Conservation (phyloP, 1,139 yeast genomes). For the Debaryomycetaceae sp. region DNA sequence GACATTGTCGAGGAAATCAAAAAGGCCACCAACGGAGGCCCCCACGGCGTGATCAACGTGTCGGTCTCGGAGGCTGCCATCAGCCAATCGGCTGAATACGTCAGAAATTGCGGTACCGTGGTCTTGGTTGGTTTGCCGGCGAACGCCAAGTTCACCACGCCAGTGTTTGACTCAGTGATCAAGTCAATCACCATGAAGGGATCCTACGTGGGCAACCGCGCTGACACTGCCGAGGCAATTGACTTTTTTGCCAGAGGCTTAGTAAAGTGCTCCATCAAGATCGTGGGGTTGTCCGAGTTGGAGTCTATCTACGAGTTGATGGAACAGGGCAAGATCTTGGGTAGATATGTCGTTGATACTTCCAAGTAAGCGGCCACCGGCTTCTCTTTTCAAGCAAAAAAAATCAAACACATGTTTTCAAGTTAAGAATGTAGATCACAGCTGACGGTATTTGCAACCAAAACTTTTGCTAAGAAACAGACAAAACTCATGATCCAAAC, state of each 20-base stretch:
- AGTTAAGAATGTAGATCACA: no score
- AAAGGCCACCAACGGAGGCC: constrained; percentile 35
- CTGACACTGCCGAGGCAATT: constrained; percentile 73
- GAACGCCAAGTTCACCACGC: constrained; percentile 56
- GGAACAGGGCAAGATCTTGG: constrained; percentile 70
- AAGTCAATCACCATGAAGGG: constrained; percentile 64
- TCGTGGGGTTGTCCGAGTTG: constrained; percentile 61
- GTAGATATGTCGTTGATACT: constrained; percentile 66
- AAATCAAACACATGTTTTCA: no score
- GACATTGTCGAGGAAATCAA: constrained; percentile 27
- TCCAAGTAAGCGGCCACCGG: constrained; percentile 16
- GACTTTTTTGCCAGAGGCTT: constrained; percentile 69
- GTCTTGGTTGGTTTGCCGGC: constrained; percentile 82
- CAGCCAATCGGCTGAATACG: constrained; percentile 62
- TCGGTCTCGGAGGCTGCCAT: constrained; percentile 76
- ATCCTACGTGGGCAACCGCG: constrained; percentile 78
- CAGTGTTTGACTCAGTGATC: constrained; percentile 63
- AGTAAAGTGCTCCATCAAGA: constrained; percentile 62
- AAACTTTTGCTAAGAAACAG: no score
- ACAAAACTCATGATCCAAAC: no score
- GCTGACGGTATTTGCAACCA: no score
- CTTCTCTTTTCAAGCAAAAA: no score
- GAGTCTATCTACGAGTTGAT: constrained; percentile 57
- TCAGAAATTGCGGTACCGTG: constrained; percentile 71
- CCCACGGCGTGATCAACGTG: constrained; percentile 77